phyloP scores from a whole-genome alignment of 768 basidiomycete genomes.

The Phylloporus sp. region DNA sequence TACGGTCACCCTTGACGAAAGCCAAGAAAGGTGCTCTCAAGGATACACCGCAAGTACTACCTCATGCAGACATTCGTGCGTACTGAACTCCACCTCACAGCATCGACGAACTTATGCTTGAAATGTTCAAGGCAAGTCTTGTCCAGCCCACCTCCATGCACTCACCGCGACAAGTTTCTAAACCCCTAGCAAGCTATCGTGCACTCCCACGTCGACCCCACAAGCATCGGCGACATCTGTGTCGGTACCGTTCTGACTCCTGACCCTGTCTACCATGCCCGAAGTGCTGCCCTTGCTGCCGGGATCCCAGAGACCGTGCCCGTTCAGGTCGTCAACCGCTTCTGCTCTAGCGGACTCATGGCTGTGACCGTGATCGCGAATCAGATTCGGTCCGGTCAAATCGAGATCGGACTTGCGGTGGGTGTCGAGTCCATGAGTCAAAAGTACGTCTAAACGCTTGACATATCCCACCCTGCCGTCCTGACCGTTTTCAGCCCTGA shows the following conservation, averaged over 20 bases:
- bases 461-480: neutral
- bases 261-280: slow-evolving; percentile 64
- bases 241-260: slow-evolving; percentile 74
- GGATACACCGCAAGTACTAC: slow-evolving; percentile 56
- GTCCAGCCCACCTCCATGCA: neutral
- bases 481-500: slow-evolving; percentile 47
- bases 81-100: slow-evolving; percentile 33
- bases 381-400: slow-evolving; percentile 72
- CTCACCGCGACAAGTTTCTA: neutral
- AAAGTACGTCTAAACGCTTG: slow-evolving; percentile 42
- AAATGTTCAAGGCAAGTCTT: slow-evolving; percentile 66
- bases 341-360: slow-evolving; percentile 87
- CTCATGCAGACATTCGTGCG: neutral
- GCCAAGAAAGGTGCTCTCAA: slow-evolving; percentile 73
- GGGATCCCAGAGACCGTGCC: slow-evolving; percentile 79
- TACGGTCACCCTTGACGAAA: slow-evolving; percentile 72
- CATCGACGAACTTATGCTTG: slow-evolving; percentile 74
- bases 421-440: slow-evolving; percentile 88
- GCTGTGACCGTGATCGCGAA: slow-evolving; percentile 74
- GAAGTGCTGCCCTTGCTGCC: slow-evolving; percentile 72
- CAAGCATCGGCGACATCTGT: slow-evolving; percentile 69
- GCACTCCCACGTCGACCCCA: slow-evolving; percentile 58
- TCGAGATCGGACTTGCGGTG: slow-evolving; percentile 73
- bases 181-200: slow-evolving; percentile 51
- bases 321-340: slow-evolving; percentile 70